Conservation (phyloP, 2,329 filamentous ascomycete genomes). For the Colletotrichum salicis region DNA sequence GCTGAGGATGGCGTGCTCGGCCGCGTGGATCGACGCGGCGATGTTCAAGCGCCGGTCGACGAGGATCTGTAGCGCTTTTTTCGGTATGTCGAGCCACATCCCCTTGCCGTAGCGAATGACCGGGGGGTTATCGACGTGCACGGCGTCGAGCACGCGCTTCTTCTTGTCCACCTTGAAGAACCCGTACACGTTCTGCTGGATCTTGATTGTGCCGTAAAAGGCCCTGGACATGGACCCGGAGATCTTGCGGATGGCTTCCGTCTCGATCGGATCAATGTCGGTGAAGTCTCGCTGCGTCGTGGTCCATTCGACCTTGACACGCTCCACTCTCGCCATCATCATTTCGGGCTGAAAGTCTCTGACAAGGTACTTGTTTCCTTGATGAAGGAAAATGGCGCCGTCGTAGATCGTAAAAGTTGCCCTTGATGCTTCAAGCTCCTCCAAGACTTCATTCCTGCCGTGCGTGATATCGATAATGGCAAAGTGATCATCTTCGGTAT, state of each 20-base stretch:
- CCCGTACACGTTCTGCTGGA: conserved; percentile 89
- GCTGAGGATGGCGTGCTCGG: conserved; percentile 88
- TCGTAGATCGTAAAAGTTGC: conserved; percentile 97
- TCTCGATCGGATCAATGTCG: conserved; percentile 93
- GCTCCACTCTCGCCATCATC: conserved; percentile 86
- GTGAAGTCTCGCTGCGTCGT: conserved; percentile 94
- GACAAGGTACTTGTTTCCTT: conserved; percentile 92
- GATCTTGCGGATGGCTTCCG: conserved; percentile 84
- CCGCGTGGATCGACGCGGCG: conserved; percentile 91
- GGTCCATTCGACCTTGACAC: conserved; percentile 93
- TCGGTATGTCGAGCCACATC: conserved; percentile 95
- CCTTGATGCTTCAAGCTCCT: conserved; percentile 95
- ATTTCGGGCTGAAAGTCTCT: conserved; percentile 86
- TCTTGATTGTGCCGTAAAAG: conserved; percentile 87
- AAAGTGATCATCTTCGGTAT: conserved; percentile 90
- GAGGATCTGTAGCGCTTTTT: conserved; percentile 81
- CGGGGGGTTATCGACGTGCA: conserved; percentile 92
- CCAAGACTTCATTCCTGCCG: conserved; percentile 83
- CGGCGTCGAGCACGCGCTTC: conserved; percentile 86
- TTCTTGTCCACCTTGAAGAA: conserved; percentile 97
- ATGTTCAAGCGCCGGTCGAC: conserved; percentile 78
- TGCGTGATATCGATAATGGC: conserved; percentile 91
- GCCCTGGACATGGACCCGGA: conserved; percentile 71
- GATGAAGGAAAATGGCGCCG: conserved; percentile 95
- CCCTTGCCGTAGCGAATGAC: conserved; percentile 87